Conservation (phyloP, 768 basidiomycete genomes). For the Cystobasidium tubakii region DNA sequence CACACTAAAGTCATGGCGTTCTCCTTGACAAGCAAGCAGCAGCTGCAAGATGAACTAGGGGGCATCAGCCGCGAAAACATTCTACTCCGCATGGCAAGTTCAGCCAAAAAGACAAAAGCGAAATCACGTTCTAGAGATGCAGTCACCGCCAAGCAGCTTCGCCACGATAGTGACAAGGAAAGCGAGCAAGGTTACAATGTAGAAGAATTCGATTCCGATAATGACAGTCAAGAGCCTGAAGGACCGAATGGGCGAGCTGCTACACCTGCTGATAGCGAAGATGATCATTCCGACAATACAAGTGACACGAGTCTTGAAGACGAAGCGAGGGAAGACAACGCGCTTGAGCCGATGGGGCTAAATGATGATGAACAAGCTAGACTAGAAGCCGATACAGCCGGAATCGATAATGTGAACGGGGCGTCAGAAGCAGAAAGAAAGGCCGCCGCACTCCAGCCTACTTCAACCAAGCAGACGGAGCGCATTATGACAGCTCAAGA, state of each 20-base stretch:
- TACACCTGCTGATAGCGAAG: slow-evolving; percentile 53
- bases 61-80: slow-evolving; percentile 70
- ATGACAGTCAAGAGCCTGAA: slow-evolving; percentile 23
- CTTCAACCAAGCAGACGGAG: slow-evolving; percentile 54
- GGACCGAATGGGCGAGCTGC: slow-evolving; percentile 28
- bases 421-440: slow-evolving; percentile 74
- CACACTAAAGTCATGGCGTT: slow-evolving; percentile 91
- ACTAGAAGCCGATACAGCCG: slow-evolving; percentile 45
- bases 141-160: slow-evolving; percentile 52
- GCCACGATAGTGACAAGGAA: slow-evolving; percentile 47
- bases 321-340: slow-evolving; percentile 46
- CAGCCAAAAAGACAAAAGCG: slow-evolving; percentile 19
- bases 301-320: slow-evolving; percentile 56
- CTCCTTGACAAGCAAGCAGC: slow-evolving; percentile 74
- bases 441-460: slow-evolving; percentile 61
- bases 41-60: slow-evolving; percentile 56
- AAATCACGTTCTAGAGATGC: slow-evolving; percentile 33
- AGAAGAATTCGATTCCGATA: slow-evolving; percentile 30
- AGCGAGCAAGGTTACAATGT: slow-evolving; percentile 39
- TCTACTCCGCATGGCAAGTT: slow-evolving; percentile 49
- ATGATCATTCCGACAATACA: slow-evolving; percentile 52
- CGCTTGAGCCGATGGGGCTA: slow-evolving; percentile 49
- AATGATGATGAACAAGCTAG: slow-evolving; percentile 56
- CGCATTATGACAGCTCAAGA: slow-evolving; percentile 85
- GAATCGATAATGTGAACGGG: slow-evolving; percentile 58